Base-by-base conservation (phyloP, 2,329 filamentous ascomycete species). In the Westerdykella sp. region DNA sequence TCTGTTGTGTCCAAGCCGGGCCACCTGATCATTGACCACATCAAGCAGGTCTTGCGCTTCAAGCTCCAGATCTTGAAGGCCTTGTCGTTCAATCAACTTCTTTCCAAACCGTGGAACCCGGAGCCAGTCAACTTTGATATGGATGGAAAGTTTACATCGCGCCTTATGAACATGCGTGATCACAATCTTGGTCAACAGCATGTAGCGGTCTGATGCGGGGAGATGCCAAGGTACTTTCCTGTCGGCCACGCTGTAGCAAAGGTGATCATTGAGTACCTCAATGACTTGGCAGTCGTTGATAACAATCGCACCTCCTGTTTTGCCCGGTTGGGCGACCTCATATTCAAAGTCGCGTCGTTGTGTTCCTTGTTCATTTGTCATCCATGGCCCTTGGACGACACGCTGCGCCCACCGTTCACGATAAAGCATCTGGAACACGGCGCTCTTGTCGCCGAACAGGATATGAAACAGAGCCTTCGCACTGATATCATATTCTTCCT, bases 401-500 rank as follows among this genome's bases (percentile, higher is more conserved):
- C 59, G 53, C 36, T 57, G 54, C 10, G 60, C 60, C 49, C 57
- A 60, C 15, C 56, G 52, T 40, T 95, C 88, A 62, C 87, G 84
- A 63, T 96, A 91, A 23, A 97, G 74, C 58, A 91, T 82, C 56
- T 93, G 88, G 69, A 96, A 98, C 32, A 97, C 83, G 28, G 90
- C 87, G 63, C 87, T 95, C 69, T 91, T 95, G 67, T 98, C 93
- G 31, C 93, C 93, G 66, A 97, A 98, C 40, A 98, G 77, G 13
- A 97, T 87, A 60, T 97, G 91, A 66, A 97, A 98, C 45, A 95
- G 81, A 0, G 87, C 88, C 66, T 98, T 97, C 37, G 93, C 85
- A 49, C 87, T 94, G 47, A 97, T 83, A 53, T 94, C 85, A 63
- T 95, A 95, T 51, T 88, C 79, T 48, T 86, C 81, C 63, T 95